Base-by-base conservation (phyloP, 306 rosid species). In the Delonix regia region DNA sequence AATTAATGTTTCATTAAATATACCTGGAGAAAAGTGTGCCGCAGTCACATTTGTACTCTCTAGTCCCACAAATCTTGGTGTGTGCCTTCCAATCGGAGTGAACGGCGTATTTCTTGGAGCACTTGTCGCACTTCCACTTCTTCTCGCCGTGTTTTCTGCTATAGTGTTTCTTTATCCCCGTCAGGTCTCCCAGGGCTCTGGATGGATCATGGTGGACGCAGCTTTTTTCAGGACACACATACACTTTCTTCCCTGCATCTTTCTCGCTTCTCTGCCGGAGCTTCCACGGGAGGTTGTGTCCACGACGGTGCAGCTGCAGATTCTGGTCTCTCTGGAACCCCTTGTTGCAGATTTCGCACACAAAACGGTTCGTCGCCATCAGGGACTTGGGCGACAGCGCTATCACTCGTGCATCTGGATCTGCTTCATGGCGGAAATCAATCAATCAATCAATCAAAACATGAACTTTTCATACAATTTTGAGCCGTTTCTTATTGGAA, bases 141-240 rank as follows among this genome's bases (percentile, higher is more conserved):
- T 57, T 57, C 36, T 57, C 64, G 1, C 64, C 36, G 3, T 57
- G 64, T 24, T 57, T 57, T 57, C 64, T 57, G 18, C 36, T 12
- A 18, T 11, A 57, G 64, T 57, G 64, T 33, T 57, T 57, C 64
- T 57, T 57, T 2, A 57, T 57, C 0, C 64, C 64, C 7, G 64
- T 25, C n/a, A 57, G 64, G 18, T 57, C 64, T 12, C 64, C 64
- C 9, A 57, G 36, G 16, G 64, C 64, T 57, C 98, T 82, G 0
- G 83, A 85, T 2, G 98, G 96, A 67, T 92, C 88, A 62, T 94
- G 86, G 87, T 94, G 97, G 15, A 92, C 96, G 76, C 98, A 94
- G 1, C 77, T 82, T 82, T 86, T 90, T 78, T 94, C 98, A 0
- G 98, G 98, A 78, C 98, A 94, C 19, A 94, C 94, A 33, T 94